A percentile compares a stretch with the other conserved stretches of the same genome.
Evolutionary conservation across 495 filamentous ascomycete genomes (phyloP).

Genomic region (Bacidia gigantensis): DNA sequence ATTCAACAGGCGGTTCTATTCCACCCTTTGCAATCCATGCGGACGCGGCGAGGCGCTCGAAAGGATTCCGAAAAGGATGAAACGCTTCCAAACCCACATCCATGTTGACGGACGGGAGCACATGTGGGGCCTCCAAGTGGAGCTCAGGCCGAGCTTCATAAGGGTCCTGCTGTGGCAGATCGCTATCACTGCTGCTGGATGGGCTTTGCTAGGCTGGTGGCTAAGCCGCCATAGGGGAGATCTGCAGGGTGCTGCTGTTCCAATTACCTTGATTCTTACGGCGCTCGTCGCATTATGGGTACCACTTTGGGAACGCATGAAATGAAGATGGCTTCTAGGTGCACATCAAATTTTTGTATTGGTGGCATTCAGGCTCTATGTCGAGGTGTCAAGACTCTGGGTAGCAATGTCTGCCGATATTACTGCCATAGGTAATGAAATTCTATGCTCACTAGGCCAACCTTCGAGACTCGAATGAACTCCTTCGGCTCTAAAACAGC

Average conservation of each 20-base stretch:
- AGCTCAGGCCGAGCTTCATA: constrained; percentile 6
- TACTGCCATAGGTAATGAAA: too few species aligned
- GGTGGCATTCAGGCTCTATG: too few species aligned
- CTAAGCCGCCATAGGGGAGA: background rate
- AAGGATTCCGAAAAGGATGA: constrained; percentile 5
- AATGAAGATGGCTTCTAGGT: background rate
- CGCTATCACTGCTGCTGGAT: constrained; percentile 2
- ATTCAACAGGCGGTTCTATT: constrained; percentile 19
- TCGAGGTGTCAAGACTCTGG: too few species aligned
- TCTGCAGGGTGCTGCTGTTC: constrained; percentile 2
- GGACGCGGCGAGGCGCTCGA: constrained; percentile 4
- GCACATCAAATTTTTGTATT: background rate
- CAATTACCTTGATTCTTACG: constrained; percentile 1
- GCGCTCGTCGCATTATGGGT: background rate
- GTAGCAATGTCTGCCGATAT: too few species aligned
- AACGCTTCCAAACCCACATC: constrained; percentile 7
- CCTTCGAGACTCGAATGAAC: too few species aligned
- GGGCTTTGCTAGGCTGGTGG: constrained; percentile 6
- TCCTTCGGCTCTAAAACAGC: too few species aligned
- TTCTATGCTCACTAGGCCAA: too few species aligned
- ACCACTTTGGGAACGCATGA: constrained; percentile 2
- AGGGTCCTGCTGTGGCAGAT: constrained; percentile 6
- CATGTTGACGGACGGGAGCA: constrained; percentile 9
- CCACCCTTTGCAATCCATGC: constrained; percentile 11
- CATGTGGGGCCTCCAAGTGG: constrained; percentile 9